Percentiles rank a stretch among this genome's conserved stretches.
These are phyloP conservation scores for Takakia lepidozioides DNA, from an alignment of 225 moss, liverwort and hornwort genomes.

Conservation along the genomic window DNA sequence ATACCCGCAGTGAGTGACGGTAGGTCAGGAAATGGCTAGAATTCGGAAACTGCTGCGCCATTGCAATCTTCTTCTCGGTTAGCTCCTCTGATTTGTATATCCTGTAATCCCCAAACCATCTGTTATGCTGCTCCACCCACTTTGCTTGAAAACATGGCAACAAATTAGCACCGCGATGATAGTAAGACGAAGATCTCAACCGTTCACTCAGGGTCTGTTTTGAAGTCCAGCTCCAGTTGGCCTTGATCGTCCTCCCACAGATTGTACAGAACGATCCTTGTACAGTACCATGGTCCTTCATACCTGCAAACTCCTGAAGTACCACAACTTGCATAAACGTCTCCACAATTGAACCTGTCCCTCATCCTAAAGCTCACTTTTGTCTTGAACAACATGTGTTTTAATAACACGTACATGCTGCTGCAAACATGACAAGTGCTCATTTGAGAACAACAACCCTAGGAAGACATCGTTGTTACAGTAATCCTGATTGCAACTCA, in stretches of 20 bases:
- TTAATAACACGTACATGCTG: background rate
- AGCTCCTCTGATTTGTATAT: conserved; percentile 81
- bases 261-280: conserved; percentile 68
- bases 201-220: conserved; percentile 50
- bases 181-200: too few relatives aligned
- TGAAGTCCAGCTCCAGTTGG: conserved; percentile 69
- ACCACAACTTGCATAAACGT: too few relatives aligned
- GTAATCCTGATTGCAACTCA: too few relatives aligned
- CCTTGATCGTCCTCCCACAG: conserved; percentile 86
- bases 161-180: too few relatives aligned
- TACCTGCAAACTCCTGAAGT: conserved; percentile 47
- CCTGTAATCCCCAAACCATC: too few relatives aligned
- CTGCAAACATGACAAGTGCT: too few relatives aligned
- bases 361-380: too few relatives aligned
- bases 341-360: too few relatives aligned
- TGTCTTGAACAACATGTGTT: too few relatives aligned
- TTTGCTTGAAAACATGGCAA: too few relatives aligned
- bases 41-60: conserved; percentile 38
- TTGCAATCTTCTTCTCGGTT: conserved; percentile 45
- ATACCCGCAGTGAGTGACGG: conserved; percentile 62
- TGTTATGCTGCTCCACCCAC: too few relatives aligned
- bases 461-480: background rate
- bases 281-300: conserved; percentile 72
- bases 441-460: background rate
- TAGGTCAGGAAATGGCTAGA: conserved; percentile 42